phyloP scores from a whole-genome alignment of 1,139 yeast species.

The Taiozyma sp. region DNA sequence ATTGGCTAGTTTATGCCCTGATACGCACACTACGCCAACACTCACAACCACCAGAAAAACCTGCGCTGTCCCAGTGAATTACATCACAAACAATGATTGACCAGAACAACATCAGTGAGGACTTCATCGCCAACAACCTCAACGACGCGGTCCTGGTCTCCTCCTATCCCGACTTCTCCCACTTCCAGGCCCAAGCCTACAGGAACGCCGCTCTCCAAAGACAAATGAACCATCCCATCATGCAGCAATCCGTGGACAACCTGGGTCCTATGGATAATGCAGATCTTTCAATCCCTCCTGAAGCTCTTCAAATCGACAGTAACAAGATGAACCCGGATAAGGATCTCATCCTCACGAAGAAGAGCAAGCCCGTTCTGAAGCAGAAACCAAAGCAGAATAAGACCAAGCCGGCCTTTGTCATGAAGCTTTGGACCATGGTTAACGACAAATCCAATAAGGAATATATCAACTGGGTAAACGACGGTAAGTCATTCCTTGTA shows the following conservation, averaged over 20 bases:
- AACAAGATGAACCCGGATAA: not conserved
- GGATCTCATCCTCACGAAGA: not conserved
- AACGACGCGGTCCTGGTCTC: not conserved
- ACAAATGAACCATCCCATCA: not conserved
- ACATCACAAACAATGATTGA: not conserved
- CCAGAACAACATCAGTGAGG: not conserved
- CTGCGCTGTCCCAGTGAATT: not conserved
- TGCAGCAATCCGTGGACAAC: not conserved
- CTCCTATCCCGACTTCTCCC: not conserved
- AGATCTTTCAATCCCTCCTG: not conserved
- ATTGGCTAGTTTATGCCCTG: not conserved
- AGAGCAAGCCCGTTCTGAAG: not conserved
- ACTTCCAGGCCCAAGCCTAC: not conserved
- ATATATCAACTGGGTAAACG: constrained; percentile 78
- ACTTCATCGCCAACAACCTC: not conserved
- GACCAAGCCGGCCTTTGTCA: constrained; percentile 77
- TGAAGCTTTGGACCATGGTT: constrained; percentile 93
- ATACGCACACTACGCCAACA: not conserved
- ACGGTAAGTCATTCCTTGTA: constrained; percentile 84
- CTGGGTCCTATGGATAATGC: not conserved
- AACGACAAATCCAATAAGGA: constrained; percentile 69
- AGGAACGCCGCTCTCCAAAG: not conserved
- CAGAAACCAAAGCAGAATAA: not conserved
- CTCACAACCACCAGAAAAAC: not conserved
- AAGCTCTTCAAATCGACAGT: not conserved